A percentile compares a stretch with the other conserved stretches of the same genome.
Conservation (phyloP, 2,329 filamentous ascomycete genomes). For the Sporothrix dimorphospora region DNA sequence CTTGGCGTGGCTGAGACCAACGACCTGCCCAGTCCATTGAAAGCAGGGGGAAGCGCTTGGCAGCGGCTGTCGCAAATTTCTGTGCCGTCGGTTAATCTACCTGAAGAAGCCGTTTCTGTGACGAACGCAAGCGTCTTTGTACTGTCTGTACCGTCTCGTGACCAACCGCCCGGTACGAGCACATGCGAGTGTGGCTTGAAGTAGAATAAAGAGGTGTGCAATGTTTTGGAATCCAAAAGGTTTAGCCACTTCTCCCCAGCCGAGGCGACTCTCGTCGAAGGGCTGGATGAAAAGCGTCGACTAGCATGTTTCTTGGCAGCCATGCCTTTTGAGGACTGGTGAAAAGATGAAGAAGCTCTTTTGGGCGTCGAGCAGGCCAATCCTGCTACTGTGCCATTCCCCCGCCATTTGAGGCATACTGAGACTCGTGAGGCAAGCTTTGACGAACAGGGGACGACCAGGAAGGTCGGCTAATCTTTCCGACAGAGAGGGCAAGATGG, state of each 20-base stretch:
- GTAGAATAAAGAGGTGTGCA: neutral
- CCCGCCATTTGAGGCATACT: neutral
- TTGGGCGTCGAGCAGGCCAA: neutral
- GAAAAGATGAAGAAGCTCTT: neutral
- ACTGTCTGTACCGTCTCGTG: too few relatives aligned
- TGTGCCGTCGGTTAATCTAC: neutral
- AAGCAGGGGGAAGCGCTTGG: neutral
- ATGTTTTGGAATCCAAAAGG: neutral
- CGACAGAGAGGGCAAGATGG: neutral
- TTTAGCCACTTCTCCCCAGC: too few relatives aligned
- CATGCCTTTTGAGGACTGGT: neutral
- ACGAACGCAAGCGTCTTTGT: too few relatives aligned
- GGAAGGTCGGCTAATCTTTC: conserved; percentile 4
- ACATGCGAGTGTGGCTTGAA: neutral
- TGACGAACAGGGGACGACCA: too few relatives aligned
- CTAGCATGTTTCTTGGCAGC: neutral
- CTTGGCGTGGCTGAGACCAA: too few relatives aligned
- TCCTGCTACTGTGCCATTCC: neutral
- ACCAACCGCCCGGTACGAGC: neutral
- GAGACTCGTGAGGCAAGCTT: neutral
- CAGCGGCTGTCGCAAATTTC: conserved; percentile 7
- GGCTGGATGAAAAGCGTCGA: too few relatives aligned
- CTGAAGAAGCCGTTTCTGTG: neutral
- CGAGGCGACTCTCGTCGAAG: too few relatives aligned
- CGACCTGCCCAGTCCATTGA: too few relatives aligned